phyloP scores from a whole-genome alignment of 768 basidiomycete genomes.

The Pleurotus platypus region DNA sequence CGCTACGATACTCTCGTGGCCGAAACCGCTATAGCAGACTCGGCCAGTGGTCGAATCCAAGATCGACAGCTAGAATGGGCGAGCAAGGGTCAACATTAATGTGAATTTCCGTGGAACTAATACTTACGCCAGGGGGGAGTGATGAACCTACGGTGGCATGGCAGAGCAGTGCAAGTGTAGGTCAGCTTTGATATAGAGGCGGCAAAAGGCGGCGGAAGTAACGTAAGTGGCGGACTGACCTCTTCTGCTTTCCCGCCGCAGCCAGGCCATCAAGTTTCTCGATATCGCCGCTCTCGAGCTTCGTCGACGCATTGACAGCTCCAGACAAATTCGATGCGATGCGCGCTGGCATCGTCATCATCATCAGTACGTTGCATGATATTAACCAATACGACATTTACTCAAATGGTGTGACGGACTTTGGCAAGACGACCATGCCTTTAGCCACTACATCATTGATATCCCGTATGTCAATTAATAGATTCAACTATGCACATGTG shows the following conservation, averaged over 20 bases:
- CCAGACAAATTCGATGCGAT: conserved; percentile 60
- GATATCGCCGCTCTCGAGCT: conserved; percentile 49
- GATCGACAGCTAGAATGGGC: conserved; percentile 48
- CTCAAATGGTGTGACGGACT: conserved; percentile 62
- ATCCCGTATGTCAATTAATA: conserved; percentile 2
- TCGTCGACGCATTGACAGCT: conserved; percentile 39
- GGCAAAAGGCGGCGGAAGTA: neutral
- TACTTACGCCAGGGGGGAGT: conserved; percentile 69
- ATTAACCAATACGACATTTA: neutral
- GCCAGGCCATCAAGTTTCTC: conserved; percentile 54
- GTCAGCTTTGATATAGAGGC: neutral
- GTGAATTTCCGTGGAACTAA: conserved; percentile 6
- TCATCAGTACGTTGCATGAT: neutral
- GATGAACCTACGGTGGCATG: conserved; percentile 39
- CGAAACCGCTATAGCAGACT: conserved; percentile 10
- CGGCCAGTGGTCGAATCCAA: conserved; percentile 71
- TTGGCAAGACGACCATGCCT: conserved; percentile 65
- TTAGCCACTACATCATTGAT: conserved; percentile 46
- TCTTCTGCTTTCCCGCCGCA: conserved; percentile 63
- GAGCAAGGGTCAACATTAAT: conserved; percentile 7
- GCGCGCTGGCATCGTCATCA: conserved; percentile 29
- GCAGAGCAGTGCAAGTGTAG: conserved; percentile 1
- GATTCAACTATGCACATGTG: neutral
- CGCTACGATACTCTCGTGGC: neutral
- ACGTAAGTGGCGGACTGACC: conserved; percentile 25